Evolutionary conservation across 2,329 filamentous ascomycete species (phyloP).

Genomic region (Penicillium crustosum): DNA sequence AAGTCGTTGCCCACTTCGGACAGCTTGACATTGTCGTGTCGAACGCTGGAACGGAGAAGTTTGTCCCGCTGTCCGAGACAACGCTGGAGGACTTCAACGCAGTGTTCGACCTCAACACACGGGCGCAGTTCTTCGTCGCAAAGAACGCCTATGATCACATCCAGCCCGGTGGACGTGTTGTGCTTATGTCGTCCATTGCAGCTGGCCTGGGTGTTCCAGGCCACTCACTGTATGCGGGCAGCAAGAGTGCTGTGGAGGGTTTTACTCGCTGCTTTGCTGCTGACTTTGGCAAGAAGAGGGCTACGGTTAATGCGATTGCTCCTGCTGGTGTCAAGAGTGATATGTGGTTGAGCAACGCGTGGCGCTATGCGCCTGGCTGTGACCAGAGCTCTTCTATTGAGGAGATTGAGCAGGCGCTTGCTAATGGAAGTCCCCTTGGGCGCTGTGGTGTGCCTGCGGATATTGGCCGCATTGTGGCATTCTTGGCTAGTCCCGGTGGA

Average conservation of each 20-base stretch:
- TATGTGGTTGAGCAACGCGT: slow-evolving; percentile 72
- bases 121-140: slow-evolving; percentile 64
- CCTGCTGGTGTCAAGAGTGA: slow-evolving; percentile 47
- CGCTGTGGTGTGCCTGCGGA: slow-evolving; percentile 60
- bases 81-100: slow-evolving; percentile 44
- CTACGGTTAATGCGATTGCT: slow-evolving; percentile 30
- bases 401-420: slow-evolving; percentile 57
- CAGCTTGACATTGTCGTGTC: slow-evolving; percentile 31
- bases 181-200: slow-evolving; percentile 71
- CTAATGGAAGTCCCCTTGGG: slow-evolving; percentile 59
- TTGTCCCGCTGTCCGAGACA: slow-evolving; percentile 26
- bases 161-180: slow-evolving; percentile 67
- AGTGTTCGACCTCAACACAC: slow-evolving; percentile 62
- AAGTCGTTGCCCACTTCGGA: slow-evolving; percentile 60
- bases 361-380: slow-evolving; percentile 62
- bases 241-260: slow-evolving; percentile 74
- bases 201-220: slow-evolving; percentile 67
- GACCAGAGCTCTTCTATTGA: slow-evolving; percentile 43
- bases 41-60: slow-evolving; percentile 57
- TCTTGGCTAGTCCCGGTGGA: slow-evolving; percentile 57
- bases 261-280: slow-evolving; percentile 73
- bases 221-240: slow-evolving; percentile 72
- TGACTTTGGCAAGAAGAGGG: slow-evolving; percentile 62
- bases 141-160: slow-evolving; percentile 69
- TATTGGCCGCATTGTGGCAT: slow-evolving; percentile 58